These are phyloP conservation scores for Podaxis sp. DNA, from an alignment of 768 basidiomycete genomes.

Conservation along the genomic window DNA sequence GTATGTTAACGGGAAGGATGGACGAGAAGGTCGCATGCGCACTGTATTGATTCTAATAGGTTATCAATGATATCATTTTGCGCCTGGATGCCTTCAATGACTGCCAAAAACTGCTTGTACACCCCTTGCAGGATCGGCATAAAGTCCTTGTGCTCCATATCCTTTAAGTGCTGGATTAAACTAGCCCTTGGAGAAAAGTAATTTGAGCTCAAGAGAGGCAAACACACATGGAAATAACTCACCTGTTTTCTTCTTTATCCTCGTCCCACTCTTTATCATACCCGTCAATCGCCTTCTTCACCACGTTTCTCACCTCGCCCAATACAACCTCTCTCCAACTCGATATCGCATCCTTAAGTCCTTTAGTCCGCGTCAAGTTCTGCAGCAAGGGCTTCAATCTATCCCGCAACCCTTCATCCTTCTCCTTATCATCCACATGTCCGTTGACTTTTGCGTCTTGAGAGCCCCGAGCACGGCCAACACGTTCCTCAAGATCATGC, in stretches of 20 bases:
- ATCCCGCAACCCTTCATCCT: constrained; percentile 52
- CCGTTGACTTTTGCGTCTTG: constrained; percentile 5
- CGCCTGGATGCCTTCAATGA: constrained; percentile 64
- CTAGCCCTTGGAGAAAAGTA: constrained; percentile 30
- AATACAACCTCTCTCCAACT: constrained; percentile 73
- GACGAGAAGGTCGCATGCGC: constrained; percentile 11
- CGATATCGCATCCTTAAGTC: constrained; percentile 62
- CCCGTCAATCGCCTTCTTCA: constrained; percentile 55
- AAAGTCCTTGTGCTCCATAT: constrained; percentile 70
- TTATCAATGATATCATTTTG: constrained; percentile 59
- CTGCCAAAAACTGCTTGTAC: constrained; percentile 60
- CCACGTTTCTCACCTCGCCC: constrained; percentile 51
- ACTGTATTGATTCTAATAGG: constrained; percentile 49
- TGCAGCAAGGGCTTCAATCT: constrained; percentile 69
- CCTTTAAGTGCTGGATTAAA: constrained; percentile 56
- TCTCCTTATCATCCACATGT: constrained; percentile 10
- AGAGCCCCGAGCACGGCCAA: constrained; percentile 23
- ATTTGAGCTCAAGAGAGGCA: background rate
- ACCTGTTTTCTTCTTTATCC: constrained; percentile 22
- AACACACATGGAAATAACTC: background rate
- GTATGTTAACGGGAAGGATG: background rate
- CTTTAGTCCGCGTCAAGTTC: constrained; percentile 74
- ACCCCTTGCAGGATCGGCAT: constrained; percentile 56
- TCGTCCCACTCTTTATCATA: constrained; percentile 52
- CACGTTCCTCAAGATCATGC: constrained; percentile 55